Conservation (phyloP, 495 filamentous ascomycete genomes). For the Ramalina peruviana region DNA sequence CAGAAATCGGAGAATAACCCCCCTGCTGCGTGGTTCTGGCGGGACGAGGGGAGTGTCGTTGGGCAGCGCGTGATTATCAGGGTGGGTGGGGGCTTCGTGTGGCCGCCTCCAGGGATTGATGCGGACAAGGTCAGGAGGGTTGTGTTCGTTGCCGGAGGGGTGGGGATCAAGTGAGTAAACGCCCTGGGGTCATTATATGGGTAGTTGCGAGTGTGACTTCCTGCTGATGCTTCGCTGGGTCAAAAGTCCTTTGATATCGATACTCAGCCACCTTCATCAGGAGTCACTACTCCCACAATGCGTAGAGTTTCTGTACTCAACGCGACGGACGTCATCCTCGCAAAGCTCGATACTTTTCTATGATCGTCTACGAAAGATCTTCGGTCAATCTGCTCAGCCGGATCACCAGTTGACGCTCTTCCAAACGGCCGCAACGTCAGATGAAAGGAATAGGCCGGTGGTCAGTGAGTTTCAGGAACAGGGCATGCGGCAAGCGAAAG, state of each 20-base stretch:
- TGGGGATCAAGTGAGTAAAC: conserved; percentile 53
- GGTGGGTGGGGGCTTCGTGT: conserved; percentile 70
- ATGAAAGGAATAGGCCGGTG: background rate
- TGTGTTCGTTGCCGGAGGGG: conserved; percentile 68
- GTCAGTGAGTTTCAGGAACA: too few species aligned
- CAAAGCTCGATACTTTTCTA: conserved; percentile 35
- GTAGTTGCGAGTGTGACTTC: background rate
- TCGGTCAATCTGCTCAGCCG: conserved; percentile 4
- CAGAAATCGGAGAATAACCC: conserved; percentile 52
- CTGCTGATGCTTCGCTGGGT: background rate
- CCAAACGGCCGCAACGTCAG: conserved; percentile 17
- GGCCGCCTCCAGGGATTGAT: conserved; percentile 43
- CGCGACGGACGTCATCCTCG: conserved; percentile 20
- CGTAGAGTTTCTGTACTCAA: conserved; percentile 33
- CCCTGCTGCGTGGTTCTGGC: conserved; percentile 67
- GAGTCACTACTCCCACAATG: conserved; percentile 11
- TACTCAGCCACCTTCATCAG: conserved; percentile 32
- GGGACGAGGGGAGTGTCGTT: conserved; percentile 35
- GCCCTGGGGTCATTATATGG: conserved; percentile 15
- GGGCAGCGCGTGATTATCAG: conserved; percentile 46
- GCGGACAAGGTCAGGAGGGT: conserved; percentile 33
- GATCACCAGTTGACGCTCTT: conserved; percentile 23
- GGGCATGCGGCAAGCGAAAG: background rate
- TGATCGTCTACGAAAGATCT: conserved; percentile 34
- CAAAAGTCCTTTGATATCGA: conserved; percentile 44